Conservation (phyloP, 768 basidiomycete genomes). For the Boletus edulis region DNA sequence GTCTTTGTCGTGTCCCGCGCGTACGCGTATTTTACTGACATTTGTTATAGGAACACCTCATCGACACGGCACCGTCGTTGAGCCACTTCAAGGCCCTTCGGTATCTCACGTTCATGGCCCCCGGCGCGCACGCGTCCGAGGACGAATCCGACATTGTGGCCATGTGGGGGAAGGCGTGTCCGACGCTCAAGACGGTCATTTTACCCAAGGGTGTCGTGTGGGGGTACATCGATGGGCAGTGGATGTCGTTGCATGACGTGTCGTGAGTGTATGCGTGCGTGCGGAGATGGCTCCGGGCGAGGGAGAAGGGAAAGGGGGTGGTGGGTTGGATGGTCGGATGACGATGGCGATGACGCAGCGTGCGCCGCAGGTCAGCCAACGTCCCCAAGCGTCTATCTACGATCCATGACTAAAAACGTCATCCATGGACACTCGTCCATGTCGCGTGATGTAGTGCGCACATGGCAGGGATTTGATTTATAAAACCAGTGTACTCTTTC, state of each 20-base stretch:
- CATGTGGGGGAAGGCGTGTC: constrained; percentile 55
- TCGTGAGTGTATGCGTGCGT: not conserved
- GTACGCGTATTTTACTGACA: not conserved
- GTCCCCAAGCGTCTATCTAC: too few species aligned
- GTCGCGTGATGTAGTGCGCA: too few species aligned
- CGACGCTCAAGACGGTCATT: constrained; percentile 62
- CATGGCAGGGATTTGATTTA: too few species aligned
- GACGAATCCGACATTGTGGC: constrained; percentile 53
- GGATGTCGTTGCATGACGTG: constrained; percentile 22
- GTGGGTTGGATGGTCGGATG: too few species aligned
- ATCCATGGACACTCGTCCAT: too few species aligned
- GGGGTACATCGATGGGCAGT: constrained; percentile 38
- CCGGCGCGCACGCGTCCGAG: constrained; percentile 22
- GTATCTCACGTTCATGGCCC: constrained; percentile 63
- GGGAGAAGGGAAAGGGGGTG: too few species aligned
- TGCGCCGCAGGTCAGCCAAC: too few species aligned
- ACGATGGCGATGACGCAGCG: not conserved
- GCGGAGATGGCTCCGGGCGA: not conserved
- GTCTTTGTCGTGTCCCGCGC: too few species aligned
- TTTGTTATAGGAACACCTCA: constrained; percentile 40
- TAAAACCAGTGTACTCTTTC: too few species aligned
- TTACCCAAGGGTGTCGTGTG: constrained; percentile 62
- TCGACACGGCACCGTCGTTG: constrained; percentile 40
- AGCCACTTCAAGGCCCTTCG: constrained; percentile 40
- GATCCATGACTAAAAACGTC: too few species aligned